phyloP scores from a whole-genome alignment of 2,329 filamentous ascomycete species.

The Alternaria ethzedia region DNA sequence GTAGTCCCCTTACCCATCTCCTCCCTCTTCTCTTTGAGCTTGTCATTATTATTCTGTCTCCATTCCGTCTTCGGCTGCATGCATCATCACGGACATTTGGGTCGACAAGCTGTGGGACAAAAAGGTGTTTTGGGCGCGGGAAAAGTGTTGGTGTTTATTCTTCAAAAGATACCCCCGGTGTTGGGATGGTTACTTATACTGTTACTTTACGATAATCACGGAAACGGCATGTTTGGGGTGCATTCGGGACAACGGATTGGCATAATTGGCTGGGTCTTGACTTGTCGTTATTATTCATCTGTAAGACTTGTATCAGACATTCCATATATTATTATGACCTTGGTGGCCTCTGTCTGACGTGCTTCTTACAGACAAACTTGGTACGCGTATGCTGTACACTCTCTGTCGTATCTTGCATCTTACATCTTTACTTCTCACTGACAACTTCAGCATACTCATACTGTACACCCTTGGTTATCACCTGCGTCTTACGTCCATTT shows the following conservation, averaged over 20 bases:
- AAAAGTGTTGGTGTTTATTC: not conserved
- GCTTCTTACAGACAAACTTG: too few species aligned
- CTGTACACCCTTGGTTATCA: not conserved
- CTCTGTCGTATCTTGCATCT: too few species aligned
- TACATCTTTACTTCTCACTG: too few species aligned
- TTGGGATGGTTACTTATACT: not conserved
- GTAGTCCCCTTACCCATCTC: not conserved
- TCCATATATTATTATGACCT: not conserved
- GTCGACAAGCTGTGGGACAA: not conserved
- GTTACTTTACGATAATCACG: not conserved
- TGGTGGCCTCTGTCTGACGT: not conserved
- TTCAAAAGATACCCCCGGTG: slow-evolving; percentile 4
- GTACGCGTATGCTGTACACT: too few species aligned
- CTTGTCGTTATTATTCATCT: not conserved
- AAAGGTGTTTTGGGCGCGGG: not conserved
- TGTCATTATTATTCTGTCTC: not conserved
- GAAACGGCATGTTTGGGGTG: not conserved
- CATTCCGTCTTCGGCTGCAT: not conserved
- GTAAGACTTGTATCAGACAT: not conserved
- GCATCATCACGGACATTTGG: not conserved
- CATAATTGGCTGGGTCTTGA: not conserved
- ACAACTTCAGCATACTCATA: not conserved
- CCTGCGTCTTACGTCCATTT: too few species aligned
- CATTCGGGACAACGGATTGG: not conserved
- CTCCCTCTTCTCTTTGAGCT: not conserved